Percentiles rank a stretch among this genome's conserved stretches.
phyloP scores from a whole-genome alignment of 2,329 filamentous ascomycete species.

The Alternaria triticina region DNA sequence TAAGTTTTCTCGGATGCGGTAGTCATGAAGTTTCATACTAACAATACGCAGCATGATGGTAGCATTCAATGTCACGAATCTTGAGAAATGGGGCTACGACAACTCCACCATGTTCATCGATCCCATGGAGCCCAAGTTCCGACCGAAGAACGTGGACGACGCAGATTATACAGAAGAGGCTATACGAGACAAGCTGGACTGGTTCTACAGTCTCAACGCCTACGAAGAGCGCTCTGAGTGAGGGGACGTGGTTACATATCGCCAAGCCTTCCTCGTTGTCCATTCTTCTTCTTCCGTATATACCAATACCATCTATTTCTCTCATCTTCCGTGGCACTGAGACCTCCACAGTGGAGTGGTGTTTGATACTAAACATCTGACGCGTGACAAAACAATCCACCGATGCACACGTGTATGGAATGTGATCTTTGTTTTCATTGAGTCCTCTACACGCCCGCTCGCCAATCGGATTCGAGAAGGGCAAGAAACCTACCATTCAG shows the following conservation, averaged over 20 bases:
- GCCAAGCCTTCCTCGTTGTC: neutral
- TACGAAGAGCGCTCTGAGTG: slow-evolving; percentile 28
- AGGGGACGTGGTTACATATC: neutral
- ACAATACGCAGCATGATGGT: slow-evolving; percentile 47
- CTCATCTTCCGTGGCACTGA: neutral
- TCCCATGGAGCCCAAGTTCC: slow-evolving; percentile 37
- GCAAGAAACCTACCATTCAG: neutral
- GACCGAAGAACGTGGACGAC: slow-evolving; percentile 29
- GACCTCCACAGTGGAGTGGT: neutral
- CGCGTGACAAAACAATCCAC: neutral
- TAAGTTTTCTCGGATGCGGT: slow-evolving; percentile 12
- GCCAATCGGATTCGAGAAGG: neutral
- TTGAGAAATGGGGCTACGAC: slow-evolving; percentile 44
- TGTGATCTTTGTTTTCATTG: neutral
- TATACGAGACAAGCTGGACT: slow-evolving; percentile 37
- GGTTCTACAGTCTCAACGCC: slow-evolving; percentile 40
- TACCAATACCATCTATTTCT: neutral
- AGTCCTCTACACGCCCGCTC: neutral
- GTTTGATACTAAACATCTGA: neutral
- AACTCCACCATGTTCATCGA: slow-evolving; percentile 42
- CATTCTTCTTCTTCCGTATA: neutral
- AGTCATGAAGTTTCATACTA: neutral
- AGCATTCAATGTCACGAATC: slow-evolving; percentile 51
- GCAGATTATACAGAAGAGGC: slow-evolving; percentile 34
- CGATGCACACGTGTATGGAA: neutral